Base-by-base conservation (phyloP, 169 alveolate genomes). In the Miamiensis avidus region DNA sequence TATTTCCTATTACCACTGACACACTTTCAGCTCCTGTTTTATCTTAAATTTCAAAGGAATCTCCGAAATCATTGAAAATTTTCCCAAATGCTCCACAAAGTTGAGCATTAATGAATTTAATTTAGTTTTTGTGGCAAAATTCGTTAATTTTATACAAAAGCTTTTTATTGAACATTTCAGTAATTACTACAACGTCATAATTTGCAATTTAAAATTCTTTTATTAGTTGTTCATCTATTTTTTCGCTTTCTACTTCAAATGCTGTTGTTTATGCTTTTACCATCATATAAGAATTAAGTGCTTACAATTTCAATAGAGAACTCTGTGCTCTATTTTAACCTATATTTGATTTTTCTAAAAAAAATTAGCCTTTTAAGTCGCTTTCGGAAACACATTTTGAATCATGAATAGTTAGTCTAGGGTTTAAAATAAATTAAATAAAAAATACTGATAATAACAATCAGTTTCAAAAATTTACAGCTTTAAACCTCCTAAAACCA, bases 401-500 rank as follows among this genome's bases (percentile, higher is more conserved):
- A 88, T 95, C 97, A 83, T 89, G 93, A 27, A 95, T 78, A 34
- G 93, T 92, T 31, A 95, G 88, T 72, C 69, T 49, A n/a, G n/a
- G n/a, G n/a, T 49, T 49, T 49, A 49, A 49, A 11, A 49, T 49
- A 11, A 11, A 49, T 49, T 11, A 49, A 49, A 49, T 49, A 49
- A 11, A 11, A 20, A 49, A 49, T 49, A 49, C 69, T 11, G 4
- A 49, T 11, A 49, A 11, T 49, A 11, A 11, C 69, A 49, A 11
- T 49, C 20, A 11, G 4, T 49, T 11, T 49, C 20, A 49, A 11
- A 49, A 49, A 49, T 49, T 49, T 49, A 49, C 69, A 84, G 87
- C 87, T 94, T 95, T 15, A 95, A 91, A 69, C 98, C 98, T 11
- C 95, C 91, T 73, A 95, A 83, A 29, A 95, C 93, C 25, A 95